phyloP scores from a whole-genome alignment of 768 basidiomycete genomes.

The Phanerodontia chrysosporium region DNA sequence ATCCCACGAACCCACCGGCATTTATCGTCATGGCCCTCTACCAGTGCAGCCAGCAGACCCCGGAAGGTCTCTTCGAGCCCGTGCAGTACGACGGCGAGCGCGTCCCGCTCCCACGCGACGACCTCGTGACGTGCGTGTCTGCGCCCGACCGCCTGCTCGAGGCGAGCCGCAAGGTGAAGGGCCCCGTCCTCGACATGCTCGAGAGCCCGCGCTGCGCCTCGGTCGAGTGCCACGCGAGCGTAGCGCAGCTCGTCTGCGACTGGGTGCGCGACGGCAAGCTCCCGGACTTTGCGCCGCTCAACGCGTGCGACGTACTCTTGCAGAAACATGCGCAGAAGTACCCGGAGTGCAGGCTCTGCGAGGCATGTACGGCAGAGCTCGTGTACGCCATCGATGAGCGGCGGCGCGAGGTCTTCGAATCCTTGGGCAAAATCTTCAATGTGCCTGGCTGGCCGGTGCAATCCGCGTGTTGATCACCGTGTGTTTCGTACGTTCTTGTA shows the following conservation, averaged over 20 bases:
- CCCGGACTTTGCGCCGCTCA: neutral
- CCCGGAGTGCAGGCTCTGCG: neutral
- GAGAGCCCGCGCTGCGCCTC: neutral
- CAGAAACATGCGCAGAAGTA: neutral
- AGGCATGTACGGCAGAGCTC: neutral
- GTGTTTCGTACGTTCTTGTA: too few species aligned
- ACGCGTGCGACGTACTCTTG: neutral
- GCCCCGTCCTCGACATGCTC: neutral
- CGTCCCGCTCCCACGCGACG: neutral
- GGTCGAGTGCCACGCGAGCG: neutral
- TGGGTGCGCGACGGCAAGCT: neutral
- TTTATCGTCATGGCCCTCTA: neutral
- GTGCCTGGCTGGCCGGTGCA: neutral
- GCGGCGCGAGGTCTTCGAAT: neutral
- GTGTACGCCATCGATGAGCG: neutral
- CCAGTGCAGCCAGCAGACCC: neutral
- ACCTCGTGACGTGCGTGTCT: neutral
- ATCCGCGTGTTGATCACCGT: neutral
- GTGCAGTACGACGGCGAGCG: neutral
- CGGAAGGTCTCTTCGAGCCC: neutral
- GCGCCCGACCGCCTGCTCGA: neutral
- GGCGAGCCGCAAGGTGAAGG: neutral
- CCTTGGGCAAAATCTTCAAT: neutral
- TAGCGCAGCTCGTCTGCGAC: neutral
- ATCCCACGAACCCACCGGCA: neutral